Conservation (phyloP, 2,329 filamentous ascomycete species). For the Aureobasidium sp. region DNA sequence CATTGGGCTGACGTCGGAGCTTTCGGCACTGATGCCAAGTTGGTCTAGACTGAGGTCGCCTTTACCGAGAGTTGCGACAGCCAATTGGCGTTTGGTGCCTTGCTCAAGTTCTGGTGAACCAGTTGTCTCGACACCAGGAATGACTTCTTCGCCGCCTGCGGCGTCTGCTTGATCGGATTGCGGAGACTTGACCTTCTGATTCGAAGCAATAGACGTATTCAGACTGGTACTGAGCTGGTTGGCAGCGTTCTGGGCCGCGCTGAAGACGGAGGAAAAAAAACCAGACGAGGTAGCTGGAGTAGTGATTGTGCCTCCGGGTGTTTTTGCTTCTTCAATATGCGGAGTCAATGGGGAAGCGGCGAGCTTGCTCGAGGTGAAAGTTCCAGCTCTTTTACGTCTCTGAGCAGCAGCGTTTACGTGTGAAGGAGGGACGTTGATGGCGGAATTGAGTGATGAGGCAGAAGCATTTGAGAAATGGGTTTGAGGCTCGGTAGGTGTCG, state of each 20-base stretch:
- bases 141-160: constrained; percentile 34
- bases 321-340: constrained; percentile 60
- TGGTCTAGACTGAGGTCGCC: constrained; percentile 86
- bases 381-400: constrained; percentile 9
- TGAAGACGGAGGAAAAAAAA: constrained; percentile 92
- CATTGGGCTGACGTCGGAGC: constrained; percentile 47
- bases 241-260: constrained; percentile 86
- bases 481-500: constrained; percentile 39
- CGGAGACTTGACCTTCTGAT: constrained; percentile 36
- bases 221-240: constrained; percentile 66
- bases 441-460: background rate
- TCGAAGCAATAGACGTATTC: constrained; percentile 49
- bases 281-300: constrained; percentile 42
- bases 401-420: constrained; percentile 8
- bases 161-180: constrained; percentile 20
- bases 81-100: constrained; percentile 55
- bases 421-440: background rate
- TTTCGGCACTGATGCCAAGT: constrained; percentile 60
- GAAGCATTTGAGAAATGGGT: constrained; percentile 9
- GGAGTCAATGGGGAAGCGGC: constrained; percentile 66
- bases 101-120: constrained; percentile 28
- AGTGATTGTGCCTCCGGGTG: constrained; percentile 45
- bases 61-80: constrained; percentile 79
- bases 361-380: constrained; percentile 60
- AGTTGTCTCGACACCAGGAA: constrained; percentile 20